Evolutionary conservation across 2,329 filamentous ascomycete genomes (phyloP).

Genomic region (Alternaria dauci): DNA sequence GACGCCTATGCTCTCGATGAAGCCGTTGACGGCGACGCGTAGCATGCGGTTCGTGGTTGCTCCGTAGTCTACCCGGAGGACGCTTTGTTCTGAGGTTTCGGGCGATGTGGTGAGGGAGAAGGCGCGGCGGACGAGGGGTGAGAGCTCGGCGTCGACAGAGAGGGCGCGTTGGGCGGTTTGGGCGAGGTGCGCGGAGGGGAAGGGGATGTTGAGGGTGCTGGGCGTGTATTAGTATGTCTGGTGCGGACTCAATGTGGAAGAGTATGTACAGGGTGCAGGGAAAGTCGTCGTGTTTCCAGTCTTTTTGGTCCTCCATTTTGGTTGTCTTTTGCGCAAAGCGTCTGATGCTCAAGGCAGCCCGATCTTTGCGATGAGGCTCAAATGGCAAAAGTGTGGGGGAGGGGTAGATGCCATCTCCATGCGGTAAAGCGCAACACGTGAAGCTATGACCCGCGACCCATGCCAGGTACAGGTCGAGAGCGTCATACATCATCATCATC

Average conservation of each 20-base stretch:
- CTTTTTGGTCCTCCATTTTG: conserved; percentile 25
- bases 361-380: conserved; percentile 23
- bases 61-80: conserved; percentile 78
- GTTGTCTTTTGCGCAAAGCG: background rate
- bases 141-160: conserved; percentile 88
- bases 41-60: conserved; percentile 97
- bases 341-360: background rate
- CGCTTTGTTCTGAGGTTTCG: conserved; percentile 40
- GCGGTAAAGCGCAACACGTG: conserved; percentile 8
- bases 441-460: conserved; percentile 24
- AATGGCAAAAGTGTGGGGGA: conserved; percentile 29
- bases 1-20: conserved; percentile 88
- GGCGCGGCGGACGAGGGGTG: conserved; percentile 77
- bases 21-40: conserved; percentile 92
- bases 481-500: conserved; percentile 36
- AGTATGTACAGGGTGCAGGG: conserved; percentile 52
- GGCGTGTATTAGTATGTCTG: background rate
- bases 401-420: conserved; percentile 3
- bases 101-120: conserved; percentile 63
- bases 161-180: conserved; percentile 77
- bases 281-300: conserved; percentile 39
- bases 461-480: conserved; percentile 13
- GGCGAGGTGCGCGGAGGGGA: conserved; percentile 82
- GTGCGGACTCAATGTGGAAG: background rate
- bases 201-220: conserved; percentile 79